Conservation (phyloP, 768 basidiomycete genomes). For the Lactifluus subvellereus region DNA sequence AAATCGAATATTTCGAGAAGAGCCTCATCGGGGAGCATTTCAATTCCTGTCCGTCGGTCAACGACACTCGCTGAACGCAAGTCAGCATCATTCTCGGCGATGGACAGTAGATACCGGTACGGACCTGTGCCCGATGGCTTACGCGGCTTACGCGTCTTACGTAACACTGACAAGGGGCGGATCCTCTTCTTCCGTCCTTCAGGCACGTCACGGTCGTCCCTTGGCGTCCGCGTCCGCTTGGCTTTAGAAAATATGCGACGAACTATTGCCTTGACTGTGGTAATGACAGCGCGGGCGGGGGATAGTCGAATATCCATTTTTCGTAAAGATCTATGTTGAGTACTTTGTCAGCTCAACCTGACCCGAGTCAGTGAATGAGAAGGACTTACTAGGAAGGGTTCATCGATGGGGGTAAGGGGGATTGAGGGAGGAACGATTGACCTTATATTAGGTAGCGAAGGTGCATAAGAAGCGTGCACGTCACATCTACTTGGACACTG, state of each 20-base stretch:
- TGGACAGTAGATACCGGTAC: not conserved
- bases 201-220: not conserved
- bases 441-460: slow-evolving; percentile 14
- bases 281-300: not conserved
- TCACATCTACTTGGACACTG: slow-evolving; percentile 12
- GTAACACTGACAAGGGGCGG: not conserved
- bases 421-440: not conserved
- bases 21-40: slow-evolving; percentile 3
- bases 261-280: not conserved
- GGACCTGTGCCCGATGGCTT: not conserved
- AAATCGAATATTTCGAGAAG: slow-evolving; percentile 8
- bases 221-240: not conserved
- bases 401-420: not conserved
- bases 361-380: not conserved
- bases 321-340: not conserved
- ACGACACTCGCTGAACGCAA: not conserved
- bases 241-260: not conserved
- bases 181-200: not conserved
- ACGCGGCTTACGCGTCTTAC: not conserved
- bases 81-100: not conserved
- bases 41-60: not conserved
- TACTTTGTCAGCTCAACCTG: not conserved
- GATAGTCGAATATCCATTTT: not conserved
- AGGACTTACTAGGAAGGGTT: not conserved
- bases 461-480: slow-evolving; percentile 10